Conservation (phyloP, 306 rosid species). For the Prunus kanzakura region DNA sequence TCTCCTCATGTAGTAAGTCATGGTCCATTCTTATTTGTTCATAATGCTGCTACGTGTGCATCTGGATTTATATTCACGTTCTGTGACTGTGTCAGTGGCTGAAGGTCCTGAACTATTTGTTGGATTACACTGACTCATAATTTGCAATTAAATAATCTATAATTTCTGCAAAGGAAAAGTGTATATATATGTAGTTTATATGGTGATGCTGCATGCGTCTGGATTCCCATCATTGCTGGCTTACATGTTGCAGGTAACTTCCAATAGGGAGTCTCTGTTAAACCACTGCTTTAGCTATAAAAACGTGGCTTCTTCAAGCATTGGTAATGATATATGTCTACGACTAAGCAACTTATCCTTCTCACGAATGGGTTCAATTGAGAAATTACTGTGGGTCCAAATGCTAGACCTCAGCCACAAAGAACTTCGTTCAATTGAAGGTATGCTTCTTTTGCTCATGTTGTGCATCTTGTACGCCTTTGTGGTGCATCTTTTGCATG, state of each 20-base stretch:
- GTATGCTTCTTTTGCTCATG: constrained; percentile 31
- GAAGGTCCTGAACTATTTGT: not conserved
- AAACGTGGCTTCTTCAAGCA: constrained; percentile 29
- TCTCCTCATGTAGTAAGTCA: constrained; percentile 18
- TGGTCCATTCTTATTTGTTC: not conserved
- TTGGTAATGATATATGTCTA: constrained; percentile 43
- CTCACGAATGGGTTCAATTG: constrained; percentile 63
- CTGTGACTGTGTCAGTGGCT: not conserved
- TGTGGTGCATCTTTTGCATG: not conserved
- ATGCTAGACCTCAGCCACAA: constrained; percentile 88
- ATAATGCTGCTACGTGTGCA: not conserved
- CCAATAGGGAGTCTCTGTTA: constrained; percentile 52
- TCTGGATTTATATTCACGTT: not conserved
- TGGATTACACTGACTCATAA: not conserved
- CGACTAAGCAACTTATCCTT: constrained; percentile 67
- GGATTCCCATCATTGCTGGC: not conserved
- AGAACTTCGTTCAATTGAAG: constrained; percentile 76
- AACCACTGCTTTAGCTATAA: constrained; percentile 48
- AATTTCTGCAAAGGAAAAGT: constrained; percentile 2
- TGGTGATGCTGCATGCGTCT: not conserved
- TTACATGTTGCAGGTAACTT: constrained; percentile 53
- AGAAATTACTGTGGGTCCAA: constrained; percentile 76
- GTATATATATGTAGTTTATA: not conserved
- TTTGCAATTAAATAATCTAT: no score
- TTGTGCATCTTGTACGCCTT: not conserved